Evolutionary conservation across 352 stramenopile genomes (phyloP).

Genomic region (Blastocystis sp.): DNA sequence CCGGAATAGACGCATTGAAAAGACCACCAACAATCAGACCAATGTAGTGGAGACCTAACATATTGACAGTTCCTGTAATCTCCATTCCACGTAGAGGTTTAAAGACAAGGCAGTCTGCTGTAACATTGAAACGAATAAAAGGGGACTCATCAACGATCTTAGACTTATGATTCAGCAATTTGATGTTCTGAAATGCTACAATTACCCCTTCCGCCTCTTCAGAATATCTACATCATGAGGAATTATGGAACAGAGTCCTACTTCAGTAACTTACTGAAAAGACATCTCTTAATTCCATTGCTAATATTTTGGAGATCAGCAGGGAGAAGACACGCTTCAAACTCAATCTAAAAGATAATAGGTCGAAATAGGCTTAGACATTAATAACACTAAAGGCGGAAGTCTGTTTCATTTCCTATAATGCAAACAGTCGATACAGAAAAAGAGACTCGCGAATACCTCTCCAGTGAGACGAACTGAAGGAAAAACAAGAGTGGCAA

Average conservation of each 20-base stretch:
- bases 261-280: constrained; percentile 54
- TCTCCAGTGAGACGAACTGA: too few species aligned
- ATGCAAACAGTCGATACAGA: neutral
- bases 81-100: constrained; percentile 59
- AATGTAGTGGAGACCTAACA: constrained; percentile 44
- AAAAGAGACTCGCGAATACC: neutral
- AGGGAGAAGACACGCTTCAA: constrained; percentile 65
- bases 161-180: constrained; percentile 45
- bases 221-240: constrained; percentile 13
- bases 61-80: constrained; percentile 58
- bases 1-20: constrained; percentile 65
- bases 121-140: constrained; percentile 66
- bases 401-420: constrained; percentile 1
- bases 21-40: constrained; percentile 56
- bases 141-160: constrained; percentile 66
- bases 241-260: neutral
- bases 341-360: constrained; percentile 30
- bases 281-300: constrained; percentile 63
- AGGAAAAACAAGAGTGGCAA: too few species aligned
- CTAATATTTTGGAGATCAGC: constrained; percentile 63
- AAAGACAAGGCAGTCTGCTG: constrained; percentile 63
- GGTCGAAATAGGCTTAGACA: neutral
- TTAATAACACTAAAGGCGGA: constrained; percentile 31
- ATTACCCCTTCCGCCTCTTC: constrained; percentile 59
- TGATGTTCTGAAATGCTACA: constrained; percentile 60